Evolutionary conservation across 2,329 filamentous ascomycete species (phyloP), one percentile per base, ranked within the genome.

Genomic region (Ophiostoma quercus): DNA sequence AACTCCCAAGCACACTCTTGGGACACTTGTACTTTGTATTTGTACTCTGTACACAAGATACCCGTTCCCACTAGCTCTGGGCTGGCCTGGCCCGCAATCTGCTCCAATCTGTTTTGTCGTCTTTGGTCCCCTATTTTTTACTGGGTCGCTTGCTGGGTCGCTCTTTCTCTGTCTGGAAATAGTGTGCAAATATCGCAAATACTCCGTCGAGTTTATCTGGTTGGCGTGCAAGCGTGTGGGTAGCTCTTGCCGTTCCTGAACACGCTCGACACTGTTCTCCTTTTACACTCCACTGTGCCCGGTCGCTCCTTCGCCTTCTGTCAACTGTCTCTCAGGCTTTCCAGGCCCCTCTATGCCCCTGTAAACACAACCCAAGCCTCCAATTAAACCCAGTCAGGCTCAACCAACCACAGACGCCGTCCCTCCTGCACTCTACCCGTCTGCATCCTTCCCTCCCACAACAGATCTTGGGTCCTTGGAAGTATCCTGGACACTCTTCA

Each of bases 111-210:
- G 32, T 41, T 65, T 22, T 22, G 8, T 63, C 8, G 62, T 65
- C 32, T 39, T 25, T 62, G 57, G 65, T 66, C 65, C 39, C 65
- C 65, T 66, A 41, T 66, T 66, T 66, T 66, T 47, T 66, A 41
- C 65, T 66, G 65, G 65, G 43, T 19, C 43, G 16, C 43, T 47
- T 19, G 39, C 43, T 47, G 43, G 43, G 65, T 47, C 65, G 65
- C 22, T 41, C 65, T 47, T 66, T 66, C 65, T 66, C 62, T n/a
- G 34, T 65, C 62, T 39, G 34, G 62, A 65, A 65, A 65, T 62
- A 62, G 54, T 65, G 22, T 57, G 63, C 22, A n/a, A 43, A 66
- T 66, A 43, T 66, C 37, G 65, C 39, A 66, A 43, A 43, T 43
- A 34, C 62, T n/a, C 43, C 43, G n/a, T 39, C 16, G n/a, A 47